Evolutionary conservation across 768 basidiomycete species (phyloP), one percentile per base, ranked within the genome.

Genomic region (Lactifluus rugatus): DNA sequence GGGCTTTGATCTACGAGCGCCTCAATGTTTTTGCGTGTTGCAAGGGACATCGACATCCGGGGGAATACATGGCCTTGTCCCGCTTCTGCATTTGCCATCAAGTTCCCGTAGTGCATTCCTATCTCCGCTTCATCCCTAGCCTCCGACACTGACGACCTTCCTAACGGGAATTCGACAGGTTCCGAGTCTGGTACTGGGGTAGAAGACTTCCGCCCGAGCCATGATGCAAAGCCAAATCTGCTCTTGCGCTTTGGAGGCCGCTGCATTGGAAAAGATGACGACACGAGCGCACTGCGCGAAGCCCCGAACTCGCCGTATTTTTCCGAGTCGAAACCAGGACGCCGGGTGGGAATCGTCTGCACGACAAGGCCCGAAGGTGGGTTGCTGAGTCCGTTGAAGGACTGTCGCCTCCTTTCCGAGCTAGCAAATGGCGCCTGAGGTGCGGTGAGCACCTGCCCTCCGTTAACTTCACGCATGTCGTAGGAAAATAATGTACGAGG

Each of bases 1-100:
- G 80, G 71, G 68, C 90, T 89, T 70, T 88, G 90, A n/a, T 84
- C 78, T n/a, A 93, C 87, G 21, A 89, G 76, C 64, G 85, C 82
- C 64, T 88, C 87, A 54, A 89, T 75, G 48, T 82, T 82, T 73
- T 83, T 89, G 56, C 84, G 79, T 17, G 85, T 83, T 10, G 77
- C 76, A 19, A 82, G 46, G 9, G 56, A 53, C 62, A 63, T 73
- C 42, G 85, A 87, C 75, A 83, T 75, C 52, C 85, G 76, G 48
- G 81, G 73, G 21, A 67, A 67, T 25, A 59, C 57, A 10, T 68
- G 32, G 70, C 73, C 66, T n/a, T 70, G 67, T 52, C 69, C 68
- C 19, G 32, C 19, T 56, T 75, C 76, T 34, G 77, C 67, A 8
- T 73, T 75, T 65, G 79, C 80, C 62, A 82, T 75, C 25, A 81